These are phyloP conservation scores for Extremus antarcticus DNA, from an alignment of 495 filamentous ascomycete species.

Conservation along the genomic window DNA sequence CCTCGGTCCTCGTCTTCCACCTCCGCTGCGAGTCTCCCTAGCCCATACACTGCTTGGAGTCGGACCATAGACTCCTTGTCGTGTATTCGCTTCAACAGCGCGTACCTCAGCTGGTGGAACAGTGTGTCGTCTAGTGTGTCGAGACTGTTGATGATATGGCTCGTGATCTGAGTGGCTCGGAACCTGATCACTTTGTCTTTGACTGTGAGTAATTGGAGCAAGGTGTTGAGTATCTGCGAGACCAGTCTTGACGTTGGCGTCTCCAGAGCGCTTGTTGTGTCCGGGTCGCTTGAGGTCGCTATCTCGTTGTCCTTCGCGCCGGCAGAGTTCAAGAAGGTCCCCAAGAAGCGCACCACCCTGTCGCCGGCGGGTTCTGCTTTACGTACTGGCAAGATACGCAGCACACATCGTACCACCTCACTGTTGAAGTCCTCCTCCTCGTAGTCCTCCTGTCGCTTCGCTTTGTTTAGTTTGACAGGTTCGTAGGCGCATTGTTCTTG, in stretches of 20 bases:
- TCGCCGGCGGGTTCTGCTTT: conserved; percentile 88
- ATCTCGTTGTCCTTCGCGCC: conserved; percentile 61
- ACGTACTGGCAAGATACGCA: conserved; percentile 74
- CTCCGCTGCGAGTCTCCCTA: conserved; percentile 75
- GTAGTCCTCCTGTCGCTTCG: conserved; percentile 38
- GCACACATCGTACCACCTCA: conserved; percentile 71
- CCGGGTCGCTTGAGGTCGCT: conserved; percentile 34
- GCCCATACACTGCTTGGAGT: conserved; percentile 84
- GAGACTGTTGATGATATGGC: conserved; percentile 79
- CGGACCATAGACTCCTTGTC: conserved; percentile 90
- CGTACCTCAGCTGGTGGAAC: conserved; percentile 66
- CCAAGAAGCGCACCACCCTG: conserved; percentile 70
- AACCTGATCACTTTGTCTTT: conserved; percentile 93
- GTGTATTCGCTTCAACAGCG: conserved; percentile 69
- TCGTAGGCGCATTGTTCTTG: conserved; percentile 85
- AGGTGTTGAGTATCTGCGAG: conserved; percentile 52
- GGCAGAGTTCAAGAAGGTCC: conserved; percentile 70
- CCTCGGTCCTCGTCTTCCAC: conserved; percentile 50
- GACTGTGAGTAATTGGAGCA: conserved; percentile 59
- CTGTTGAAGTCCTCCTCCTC: conserved; percentile 77
- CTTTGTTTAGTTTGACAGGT: conserved; percentile 40
- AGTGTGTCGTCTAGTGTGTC: conserved; percentile 83
- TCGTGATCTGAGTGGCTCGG: conserved; percentile 76
- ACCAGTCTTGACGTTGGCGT: conserved; percentile 75
- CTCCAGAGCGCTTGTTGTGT: conserved; percentile 55